Conservation (phyloP, 805 yeast species). For the Yueomyces sinensis region DNA sequence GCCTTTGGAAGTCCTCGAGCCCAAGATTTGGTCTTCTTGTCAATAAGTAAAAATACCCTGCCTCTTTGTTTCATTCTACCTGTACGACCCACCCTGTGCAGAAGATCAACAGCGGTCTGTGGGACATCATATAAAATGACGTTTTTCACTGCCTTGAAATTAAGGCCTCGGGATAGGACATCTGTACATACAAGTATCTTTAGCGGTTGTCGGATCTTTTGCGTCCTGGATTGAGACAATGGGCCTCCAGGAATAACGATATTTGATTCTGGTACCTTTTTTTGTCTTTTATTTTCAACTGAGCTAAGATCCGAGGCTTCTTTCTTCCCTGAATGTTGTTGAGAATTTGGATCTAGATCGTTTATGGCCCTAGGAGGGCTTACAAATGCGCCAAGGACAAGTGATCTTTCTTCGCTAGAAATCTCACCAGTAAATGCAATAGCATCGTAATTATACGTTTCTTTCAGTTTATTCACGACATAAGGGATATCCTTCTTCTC, state of each 20-base stretch:
- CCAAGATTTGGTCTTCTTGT: conserved; percentile 60
- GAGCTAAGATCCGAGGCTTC: not conserved
- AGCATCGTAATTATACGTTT: conserved; percentile 43
- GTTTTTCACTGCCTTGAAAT: conserved; percentile 69
- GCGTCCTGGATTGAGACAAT: not conserved
- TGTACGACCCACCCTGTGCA: conserved; percentile 89
- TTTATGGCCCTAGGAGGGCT: conserved; percentile 36
- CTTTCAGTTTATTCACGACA: conserved; percentile 40
- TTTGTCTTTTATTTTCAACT: not conserved
- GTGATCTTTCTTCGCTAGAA: conserved; percentile 42
- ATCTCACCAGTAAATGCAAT: conserved; percentile 58
- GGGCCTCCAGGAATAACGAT: not conserved
- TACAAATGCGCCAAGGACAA: conserved; percentile 49
- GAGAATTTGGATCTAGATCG: not conserved
- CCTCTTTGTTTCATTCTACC: conserved; percentile 88
- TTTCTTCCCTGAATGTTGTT: not conserved
- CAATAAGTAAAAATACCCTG: conserved; percentile 68
- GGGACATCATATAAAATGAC: conserved; percentile 82
- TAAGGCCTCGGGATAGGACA: conserved; percentile 78
- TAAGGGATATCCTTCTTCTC: conserved; percentile 48
- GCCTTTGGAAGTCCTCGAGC: conserved; percentile 68
- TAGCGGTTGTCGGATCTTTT: conserved; percentile 24
- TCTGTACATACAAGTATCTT: conserved; percentile 81
- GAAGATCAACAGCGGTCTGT: conserved; percentile 65
- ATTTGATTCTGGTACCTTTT: not conserved